phyloP scores from a whole-genome alignment of 75 land plant genomes.

The Picea sitchensis region DNA sequence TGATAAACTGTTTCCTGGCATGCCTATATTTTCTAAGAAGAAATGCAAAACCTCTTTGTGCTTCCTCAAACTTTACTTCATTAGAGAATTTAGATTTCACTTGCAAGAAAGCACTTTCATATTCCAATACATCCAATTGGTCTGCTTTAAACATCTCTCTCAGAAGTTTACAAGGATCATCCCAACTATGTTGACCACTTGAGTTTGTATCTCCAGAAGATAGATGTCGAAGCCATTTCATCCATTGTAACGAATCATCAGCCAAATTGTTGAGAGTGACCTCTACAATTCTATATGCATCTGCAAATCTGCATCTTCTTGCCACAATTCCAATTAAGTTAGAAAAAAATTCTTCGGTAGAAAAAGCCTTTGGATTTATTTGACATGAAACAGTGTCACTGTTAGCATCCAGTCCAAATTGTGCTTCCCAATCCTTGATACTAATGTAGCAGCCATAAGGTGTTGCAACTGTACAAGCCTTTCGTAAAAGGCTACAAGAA shows the following conservation, averaged over 20 bases:
- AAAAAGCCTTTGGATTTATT: neutral
- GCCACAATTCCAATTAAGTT: conserved; percentile 28
- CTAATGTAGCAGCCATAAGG: neutral
- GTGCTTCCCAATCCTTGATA: conserved; percentile 7
- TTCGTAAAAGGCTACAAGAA: conserved; percentile 38
- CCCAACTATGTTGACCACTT: neutral
- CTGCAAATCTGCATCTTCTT: conserved; percentile 27
- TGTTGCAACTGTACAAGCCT: conserved; percentile 64
- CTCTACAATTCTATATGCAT: conserved; percentile 23
- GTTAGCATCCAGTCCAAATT: conserved; percentile 5
- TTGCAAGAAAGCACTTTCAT: conserved; percentile 12
- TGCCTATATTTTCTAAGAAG: conserved; percentile 42
- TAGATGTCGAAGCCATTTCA: conserved; percentile 49
- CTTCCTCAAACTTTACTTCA: conserved; percentile 30
- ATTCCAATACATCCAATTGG: neutral
- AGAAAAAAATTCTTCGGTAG: conserved; percentile 24
- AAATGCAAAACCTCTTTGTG: conserved; percentile 17
- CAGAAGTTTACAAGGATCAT: conserved; percentile 8
- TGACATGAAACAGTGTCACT: neutral
- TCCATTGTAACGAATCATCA: conserved; percentile 28
- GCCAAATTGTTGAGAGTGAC: conserved; percentile 14
- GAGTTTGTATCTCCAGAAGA: neutral
- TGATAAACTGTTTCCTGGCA: conserved; percentile 34
- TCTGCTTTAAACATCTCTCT: conserved; percentile 4
- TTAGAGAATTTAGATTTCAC: conserved; percentile 25